Conservation (phyloP, 169 alveolate genomes). For the Plasmodium vivax region DNA sequence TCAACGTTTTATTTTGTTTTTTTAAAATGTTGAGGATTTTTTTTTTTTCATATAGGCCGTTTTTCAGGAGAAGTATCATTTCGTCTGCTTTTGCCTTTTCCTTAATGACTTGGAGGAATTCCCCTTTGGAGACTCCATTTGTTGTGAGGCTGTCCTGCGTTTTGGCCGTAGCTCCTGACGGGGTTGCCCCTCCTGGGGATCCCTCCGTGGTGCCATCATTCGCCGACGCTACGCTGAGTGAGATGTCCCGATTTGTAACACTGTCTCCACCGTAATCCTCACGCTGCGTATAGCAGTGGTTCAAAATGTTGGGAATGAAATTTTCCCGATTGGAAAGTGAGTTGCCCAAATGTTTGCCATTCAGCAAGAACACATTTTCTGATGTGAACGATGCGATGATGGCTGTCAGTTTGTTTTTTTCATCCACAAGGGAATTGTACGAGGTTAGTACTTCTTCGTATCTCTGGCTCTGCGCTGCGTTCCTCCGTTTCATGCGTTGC, state of each 20-base stretch:
- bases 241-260: neutral
- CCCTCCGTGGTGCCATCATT: neutral
- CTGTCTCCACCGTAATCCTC: neutral
- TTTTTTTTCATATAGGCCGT: slow-evolving; percentile 46
- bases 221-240: neutral
- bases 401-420: slow-evolving; percentile 58
- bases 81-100: slow-evolving; percentile 33
- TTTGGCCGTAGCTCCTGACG: neutral
- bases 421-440: slow-evolving; percentile 63
- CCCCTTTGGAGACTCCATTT: slow-evolving; percentile 5
- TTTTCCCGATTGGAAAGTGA: neutral
- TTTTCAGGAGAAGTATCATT: slow-evolving; percentile 33
- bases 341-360: neutral
- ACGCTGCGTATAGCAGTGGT: neutral
- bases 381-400: slow-evolving; percentile 58
- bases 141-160: neutral
- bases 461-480: slow-evolving; percentile 32
- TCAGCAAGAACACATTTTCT: slow-evolving; percentile 27
- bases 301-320: neutral
- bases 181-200: neutral
- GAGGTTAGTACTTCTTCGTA: slow-evolving; percentile 20
- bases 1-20: slow-evolving; percentile 25
- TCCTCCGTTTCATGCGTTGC: slow-evolving; percentile 36
- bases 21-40: slow-evolving; percentile 12
- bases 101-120: slow-evolving; percentile 17